phyloP scores from a whole-genome alignment of 768 basidiomycete genomes.

The Sarcomyxa edulis region DNA sequence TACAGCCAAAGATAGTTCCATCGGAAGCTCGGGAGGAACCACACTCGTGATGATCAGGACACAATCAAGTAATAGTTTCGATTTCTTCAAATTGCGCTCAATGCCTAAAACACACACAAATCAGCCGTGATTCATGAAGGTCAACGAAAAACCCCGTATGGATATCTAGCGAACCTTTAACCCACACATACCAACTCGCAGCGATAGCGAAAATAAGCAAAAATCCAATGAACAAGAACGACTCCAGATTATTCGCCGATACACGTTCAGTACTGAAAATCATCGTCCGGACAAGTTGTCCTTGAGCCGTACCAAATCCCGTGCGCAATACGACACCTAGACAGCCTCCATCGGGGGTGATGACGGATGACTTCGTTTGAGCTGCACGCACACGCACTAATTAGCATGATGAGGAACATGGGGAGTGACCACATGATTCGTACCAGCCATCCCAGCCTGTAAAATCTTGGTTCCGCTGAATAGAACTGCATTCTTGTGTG shows the following conservation, averaged over 20 bases:
- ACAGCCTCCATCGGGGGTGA: conserved; percentile 89
- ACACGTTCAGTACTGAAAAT: conserved; percentile 97
- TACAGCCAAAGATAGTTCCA: conserved; percentile 95
- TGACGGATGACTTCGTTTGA: conserved; percentile 37
- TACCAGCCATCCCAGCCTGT: conserved; percentile 63
- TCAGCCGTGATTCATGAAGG: neutral
- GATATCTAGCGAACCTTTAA: conserved; percentile 57
- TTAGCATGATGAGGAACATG: neutral
- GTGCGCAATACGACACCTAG: conserved; percentile 91
- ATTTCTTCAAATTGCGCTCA: conserved; percentile 89
- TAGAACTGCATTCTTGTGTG: conserved; percentile 82
- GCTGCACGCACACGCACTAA: too few species aligned
- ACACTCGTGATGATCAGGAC: conserved; percentile 96
- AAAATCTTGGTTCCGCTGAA: conserved; percentile 98
- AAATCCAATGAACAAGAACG: conserved; percentile 98
- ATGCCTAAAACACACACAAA: too few species aligned
- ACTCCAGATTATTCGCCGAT: conserved; percentile 92
- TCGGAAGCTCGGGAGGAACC: conserved; percentile 95
- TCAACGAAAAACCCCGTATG: neutral
- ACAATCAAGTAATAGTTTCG: conserved; percentile 91
- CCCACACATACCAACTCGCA: conserved; percentile 98
- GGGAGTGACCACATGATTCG: conserved; percentile 6
- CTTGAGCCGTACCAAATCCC: conserved; percentile 96
- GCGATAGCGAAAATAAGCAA: conserved; percentile 96
- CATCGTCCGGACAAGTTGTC: conserved; percentile 97